Evolutionary conservation across 495 filamentous ascomycete genomes (phyloP).

Genomic region (Lasiosphaeris hirsuta): DNA sequence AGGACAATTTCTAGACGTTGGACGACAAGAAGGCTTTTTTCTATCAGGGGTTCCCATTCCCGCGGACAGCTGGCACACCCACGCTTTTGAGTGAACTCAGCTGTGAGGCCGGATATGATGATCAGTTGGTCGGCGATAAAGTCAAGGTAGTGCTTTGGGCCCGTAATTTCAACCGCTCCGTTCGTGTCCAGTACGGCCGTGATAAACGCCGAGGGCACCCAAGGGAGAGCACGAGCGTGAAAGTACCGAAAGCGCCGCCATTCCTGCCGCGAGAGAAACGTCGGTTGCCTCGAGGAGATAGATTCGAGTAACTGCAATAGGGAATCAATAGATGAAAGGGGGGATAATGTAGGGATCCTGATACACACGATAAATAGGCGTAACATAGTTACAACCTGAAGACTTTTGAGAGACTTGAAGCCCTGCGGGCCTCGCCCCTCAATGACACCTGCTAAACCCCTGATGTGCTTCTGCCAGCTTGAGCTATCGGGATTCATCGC

Average conservation of each 20-base stretch:
- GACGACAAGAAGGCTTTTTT: not conserved
- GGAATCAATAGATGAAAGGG: not conserved
- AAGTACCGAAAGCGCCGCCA: not conserved
- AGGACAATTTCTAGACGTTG: not conserved
- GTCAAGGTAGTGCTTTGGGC: constrained; percentile 3
- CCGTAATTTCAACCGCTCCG: not conserved
- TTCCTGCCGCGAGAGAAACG: not conserved
- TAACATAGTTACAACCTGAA: not conserved
- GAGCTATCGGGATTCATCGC: not conserved
- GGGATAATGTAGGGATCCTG: not conserved
- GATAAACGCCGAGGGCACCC: no score
- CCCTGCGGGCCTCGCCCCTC: constrained; percentile 1
- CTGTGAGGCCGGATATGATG: not conserved
- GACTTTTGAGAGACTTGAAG: not conserved
- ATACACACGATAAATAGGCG: not conserved
- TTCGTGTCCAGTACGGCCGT: not conserved
- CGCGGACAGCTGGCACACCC: no score
- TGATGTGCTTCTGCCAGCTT: not conserved
- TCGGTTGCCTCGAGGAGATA: not conserved
- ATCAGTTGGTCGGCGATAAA: constrained; percentile 3
- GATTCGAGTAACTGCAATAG: not conserved
- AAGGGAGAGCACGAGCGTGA: not conserved
- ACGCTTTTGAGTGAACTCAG: not conserved
- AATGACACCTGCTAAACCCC: not conserved
- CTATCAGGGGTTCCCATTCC: not conserved